phyloP scores from a whole-genome alignment of 257 asterid genomes.

The Solanum pinnatisectum region DNA sequence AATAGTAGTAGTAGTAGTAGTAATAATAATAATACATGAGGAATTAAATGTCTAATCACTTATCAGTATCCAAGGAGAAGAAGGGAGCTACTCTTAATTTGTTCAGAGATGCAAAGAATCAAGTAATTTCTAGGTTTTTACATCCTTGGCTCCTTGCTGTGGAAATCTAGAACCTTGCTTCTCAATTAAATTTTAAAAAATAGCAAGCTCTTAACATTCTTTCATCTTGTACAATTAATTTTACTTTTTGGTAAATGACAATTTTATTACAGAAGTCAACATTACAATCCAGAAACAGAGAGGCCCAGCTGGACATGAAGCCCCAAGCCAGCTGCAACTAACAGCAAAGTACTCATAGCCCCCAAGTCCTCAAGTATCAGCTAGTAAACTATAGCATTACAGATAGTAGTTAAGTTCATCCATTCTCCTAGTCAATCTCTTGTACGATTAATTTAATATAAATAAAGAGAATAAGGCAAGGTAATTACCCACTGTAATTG shows the following conservation, averaged over 20 bases:
- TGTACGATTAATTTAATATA: neutral
- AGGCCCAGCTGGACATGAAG: neutral
- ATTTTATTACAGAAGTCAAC: neutral
- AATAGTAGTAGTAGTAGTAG: neutral
- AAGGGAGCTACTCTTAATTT: neutral
- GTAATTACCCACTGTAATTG: constrained; percentile 70
- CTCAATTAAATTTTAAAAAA: neutral
- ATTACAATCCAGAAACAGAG: neutral
- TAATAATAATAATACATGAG: neutral
- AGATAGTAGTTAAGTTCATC: neutral
- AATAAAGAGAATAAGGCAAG: constrained; percentile 11
- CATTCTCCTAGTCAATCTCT: neutral
- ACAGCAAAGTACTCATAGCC: neutral
- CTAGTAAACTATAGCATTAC: neutral
- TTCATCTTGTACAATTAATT: neutral
- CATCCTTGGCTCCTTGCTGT: neutral
- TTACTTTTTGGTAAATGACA: neutral
- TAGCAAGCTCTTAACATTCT: neutral
- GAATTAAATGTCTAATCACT: neutral
- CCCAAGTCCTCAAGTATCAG: neutral
- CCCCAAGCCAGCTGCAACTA: neutral
- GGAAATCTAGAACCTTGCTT: neutral
- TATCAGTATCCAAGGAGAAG: neutral
- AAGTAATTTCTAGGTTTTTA: neutral
- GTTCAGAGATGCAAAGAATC: neutral